Percentiles rank a stretch among this genome's conserved stretches.
phyloP scores from a whole-genome alignment of 1,284 basidiomycete species.

The Leccinum huronense region DNA sequence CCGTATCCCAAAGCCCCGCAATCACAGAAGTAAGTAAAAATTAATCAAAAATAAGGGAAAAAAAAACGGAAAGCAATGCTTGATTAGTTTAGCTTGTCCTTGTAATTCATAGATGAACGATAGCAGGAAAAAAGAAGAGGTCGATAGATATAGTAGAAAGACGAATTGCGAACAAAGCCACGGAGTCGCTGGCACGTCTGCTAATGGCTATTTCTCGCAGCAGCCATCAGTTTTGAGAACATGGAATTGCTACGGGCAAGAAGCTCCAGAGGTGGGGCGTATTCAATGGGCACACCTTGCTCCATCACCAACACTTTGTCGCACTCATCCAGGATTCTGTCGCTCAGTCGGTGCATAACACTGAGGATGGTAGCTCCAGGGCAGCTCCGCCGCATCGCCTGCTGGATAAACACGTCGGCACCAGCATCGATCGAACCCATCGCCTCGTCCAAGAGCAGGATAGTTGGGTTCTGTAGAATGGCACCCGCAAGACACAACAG shows the following conservation, averaged over 20 bases:
- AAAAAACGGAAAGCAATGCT: background rate
- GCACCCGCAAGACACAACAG: constrained; percentile 39
- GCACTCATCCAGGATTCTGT: constrained; percentile 30
- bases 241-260: constrained; percentile 25
- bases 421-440: constrained; percentile 37
- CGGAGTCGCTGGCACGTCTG: background rate
- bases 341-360: constrained; percentile 33
- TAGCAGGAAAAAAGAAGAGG: background rate
- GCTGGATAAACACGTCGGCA: constrained; percentile 34
- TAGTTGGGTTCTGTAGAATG: constrained; percentile 46
- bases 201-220: constrained; percentile 22
- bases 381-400: constrained; percentile 33
- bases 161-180: background rate
- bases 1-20: background rate
- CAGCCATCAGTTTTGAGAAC: constrained; percentile 33
- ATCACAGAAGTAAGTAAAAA: background rate
- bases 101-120: constrained; percentile 5
- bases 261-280: constrained; percentile 25
- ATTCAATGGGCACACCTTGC: constrained; percentile 32
- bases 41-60: background rate
- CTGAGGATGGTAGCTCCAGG: constrained; percentile 29
- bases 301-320: constrained; percentile 36
- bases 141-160: background rate
- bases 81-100: background rate
- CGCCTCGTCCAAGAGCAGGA: constrained; percentile 52